Evolutionary conservation across 495 filamentous ascomycete species (phyloP).

Genomic region (Platismatia glauca): DNA sequence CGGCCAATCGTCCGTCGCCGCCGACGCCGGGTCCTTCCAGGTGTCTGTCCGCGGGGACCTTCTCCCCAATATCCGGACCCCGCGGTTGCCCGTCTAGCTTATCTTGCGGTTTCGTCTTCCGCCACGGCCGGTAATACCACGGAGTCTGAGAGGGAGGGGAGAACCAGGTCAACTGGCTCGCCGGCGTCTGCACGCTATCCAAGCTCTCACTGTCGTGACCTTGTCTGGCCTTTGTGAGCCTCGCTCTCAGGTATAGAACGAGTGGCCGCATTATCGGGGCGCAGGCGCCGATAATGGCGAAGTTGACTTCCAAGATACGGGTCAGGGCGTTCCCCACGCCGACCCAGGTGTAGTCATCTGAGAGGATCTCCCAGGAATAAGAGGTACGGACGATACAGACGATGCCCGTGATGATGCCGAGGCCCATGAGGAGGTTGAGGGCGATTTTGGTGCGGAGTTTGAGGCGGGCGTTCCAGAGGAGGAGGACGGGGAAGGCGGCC

Average conservation of each 20-base stretch:
- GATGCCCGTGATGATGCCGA: slow-evolving; percentile 31
- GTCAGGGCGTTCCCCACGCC: slow-evolving; percentile 20
- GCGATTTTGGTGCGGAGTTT: slow-evolving; percentile 33
- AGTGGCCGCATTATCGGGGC: slow-evolving; percentile 11
- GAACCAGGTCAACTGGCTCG: slow-evolving; percentile 10
- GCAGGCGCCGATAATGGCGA: slow-evolving; percentile 19
- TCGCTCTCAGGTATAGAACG: background rate
- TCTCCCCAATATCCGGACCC: background rate
- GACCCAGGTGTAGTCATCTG: slow-evolving; percentile 22
- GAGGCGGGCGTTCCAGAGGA: slow-evolving; percentile 40
- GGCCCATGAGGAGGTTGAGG: slow-evolving; percentile 33
- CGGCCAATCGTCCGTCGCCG: background rate
- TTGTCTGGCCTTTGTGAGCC: background rate
- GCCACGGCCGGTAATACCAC: slow-evolving; percentile 11
- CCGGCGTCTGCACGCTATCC: background rate
- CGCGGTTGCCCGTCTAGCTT: slow-evolving; percentile 8
- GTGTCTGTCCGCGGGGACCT: background rate
- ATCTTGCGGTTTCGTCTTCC: background rate
- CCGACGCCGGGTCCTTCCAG: background rate
- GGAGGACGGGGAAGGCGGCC: slow-evolving; percentile 34
- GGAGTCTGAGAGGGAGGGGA: slow-evolving; percentile 9
- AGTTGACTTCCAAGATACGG: slow-evolving; percentile 15
- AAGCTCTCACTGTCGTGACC: background rate
- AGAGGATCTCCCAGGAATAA: slow-evolving; percentile 29
- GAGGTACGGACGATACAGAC: slow-evolving; percentile 40